Evolutionary conservation across 495 filamentous ascomycete species (phyloP).

Genomic region (Penicillium subrubescens): DNA sequence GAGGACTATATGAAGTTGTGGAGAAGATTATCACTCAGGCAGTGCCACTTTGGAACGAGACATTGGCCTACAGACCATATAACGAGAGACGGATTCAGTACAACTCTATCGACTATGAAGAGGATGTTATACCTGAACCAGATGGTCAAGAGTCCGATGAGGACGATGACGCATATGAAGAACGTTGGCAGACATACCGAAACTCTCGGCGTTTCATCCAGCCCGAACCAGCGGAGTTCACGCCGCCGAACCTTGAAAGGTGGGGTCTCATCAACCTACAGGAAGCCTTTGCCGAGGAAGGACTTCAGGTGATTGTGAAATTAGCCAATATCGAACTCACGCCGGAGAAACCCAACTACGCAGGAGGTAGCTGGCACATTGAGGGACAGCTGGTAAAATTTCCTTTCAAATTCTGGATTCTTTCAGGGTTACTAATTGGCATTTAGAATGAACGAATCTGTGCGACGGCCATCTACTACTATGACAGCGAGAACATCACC

Average conservation of each 20-base stretch:
- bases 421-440: background rate
- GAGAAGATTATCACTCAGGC: conserved; percentile 50
- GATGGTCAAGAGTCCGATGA: background rate
- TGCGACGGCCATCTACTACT: conserved; percentile 65
- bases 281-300: conserved; percentile 27
- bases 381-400: conserved; percentile 51
- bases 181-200: background rate
- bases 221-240: conserved; percentile 41
- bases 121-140: conserved; percentile 10
- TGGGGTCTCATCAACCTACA: conserved; percentile 28
- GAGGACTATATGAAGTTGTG: conserved; percentile 51
- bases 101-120: conserved; percentile 1
- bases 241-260: conserved; percentile 4
- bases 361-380: conserved; percentile 56
- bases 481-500: conserved; percentile 63
- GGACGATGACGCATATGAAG: background rate
- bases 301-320: conserved; percentile 67
- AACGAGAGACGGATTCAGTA: background rate
- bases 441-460: conserved; percentile 56
- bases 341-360: conserved; percentile 55
- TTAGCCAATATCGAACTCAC: conserved; percentile 63
- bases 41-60: conserved; percentile 58
- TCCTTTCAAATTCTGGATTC: too few relatives aligned
- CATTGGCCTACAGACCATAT: background rate
- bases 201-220: conserved; percentile 22